These are phyloP conservation scores for Fusarium haematococcum DNA, from an alignment of 2,329 filamentous ascomycete species.

Conservation along the genomic window DNA sequence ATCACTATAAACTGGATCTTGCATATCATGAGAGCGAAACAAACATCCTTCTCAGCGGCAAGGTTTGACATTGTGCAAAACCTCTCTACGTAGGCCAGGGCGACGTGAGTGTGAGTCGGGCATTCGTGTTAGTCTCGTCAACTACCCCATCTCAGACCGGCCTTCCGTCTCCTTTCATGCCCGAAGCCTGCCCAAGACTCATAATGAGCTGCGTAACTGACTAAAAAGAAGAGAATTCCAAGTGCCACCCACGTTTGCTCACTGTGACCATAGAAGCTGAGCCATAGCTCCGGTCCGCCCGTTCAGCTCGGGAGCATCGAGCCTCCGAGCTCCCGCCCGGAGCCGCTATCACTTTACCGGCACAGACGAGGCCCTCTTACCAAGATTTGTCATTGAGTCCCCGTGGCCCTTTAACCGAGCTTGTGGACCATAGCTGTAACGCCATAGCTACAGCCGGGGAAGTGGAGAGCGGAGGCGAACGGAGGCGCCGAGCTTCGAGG, in stretches of 20 bases:
- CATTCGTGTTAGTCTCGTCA: not conserved
- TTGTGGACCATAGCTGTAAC: not conserved
- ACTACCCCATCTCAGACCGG: not conserved
- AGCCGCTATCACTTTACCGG: not conserved
- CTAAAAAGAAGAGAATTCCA: not conserved
- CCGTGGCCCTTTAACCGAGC: not conserved
- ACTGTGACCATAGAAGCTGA: not conserved
- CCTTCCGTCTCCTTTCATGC: not conserved
- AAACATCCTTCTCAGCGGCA: not conserved
- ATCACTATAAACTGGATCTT: not conserved
- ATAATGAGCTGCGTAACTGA: not conserved
- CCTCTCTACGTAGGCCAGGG: not conserved
- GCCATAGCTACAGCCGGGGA: not conserved
- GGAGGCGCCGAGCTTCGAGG: constrained; percentile 35
- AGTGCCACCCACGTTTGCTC: not conserved
- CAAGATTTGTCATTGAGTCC: constrained; percentile 23
- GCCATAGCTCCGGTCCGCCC: not conserved
- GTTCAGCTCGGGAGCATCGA: constrained; percentile 4
- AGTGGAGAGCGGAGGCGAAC: constrained; percentile 23
- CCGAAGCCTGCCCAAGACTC: not conserved
- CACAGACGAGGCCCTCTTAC: not conserved
- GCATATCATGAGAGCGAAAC: not conserved
- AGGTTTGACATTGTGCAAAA: not conserved
- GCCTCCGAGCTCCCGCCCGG: constrained; percentile 3
- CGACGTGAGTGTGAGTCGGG: not conserved